Percentiles rank a stretch among this genome's conserved stretches.
These are phyloP conservation scores for Fusarium robinianum DNA, from an alignment of 2,329 filamentous ascomycete species.

Conservation along the genomic window DNA sequence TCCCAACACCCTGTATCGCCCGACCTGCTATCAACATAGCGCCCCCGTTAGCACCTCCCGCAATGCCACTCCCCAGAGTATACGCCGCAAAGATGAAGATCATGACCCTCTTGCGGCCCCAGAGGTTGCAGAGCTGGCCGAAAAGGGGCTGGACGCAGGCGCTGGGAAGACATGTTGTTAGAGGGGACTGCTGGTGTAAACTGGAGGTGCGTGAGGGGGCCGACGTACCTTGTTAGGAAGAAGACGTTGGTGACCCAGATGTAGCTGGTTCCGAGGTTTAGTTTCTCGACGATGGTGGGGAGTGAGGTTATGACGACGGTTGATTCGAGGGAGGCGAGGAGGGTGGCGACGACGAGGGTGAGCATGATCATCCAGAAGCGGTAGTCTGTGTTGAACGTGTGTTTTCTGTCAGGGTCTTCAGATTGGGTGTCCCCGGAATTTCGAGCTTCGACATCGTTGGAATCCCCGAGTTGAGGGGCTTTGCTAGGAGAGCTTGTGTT, in stretches of 20 bases:
- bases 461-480: too few relatives aligned
- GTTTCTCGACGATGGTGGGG: constrained; percentile 32
- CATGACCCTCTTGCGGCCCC: constrained; percentile 51
- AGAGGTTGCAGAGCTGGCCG: constrained; percentile 57
- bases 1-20: constrained; percentile 49
- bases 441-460: constrained; percentile 6
- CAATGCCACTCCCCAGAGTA: constrained; percentile 54
- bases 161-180: constrained; percentile 5
- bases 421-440: neutral
- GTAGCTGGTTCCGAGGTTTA: constrained; percentile 32
- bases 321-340: constrained; percentile 31
- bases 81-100: constrained; percentile 52
- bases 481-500: too few relatives aligned
- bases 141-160: constrained; percentile 51
- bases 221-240: constrained; percentile 31
- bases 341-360: constrained; percentile 25
- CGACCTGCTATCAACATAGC: constrained; percentile 50
- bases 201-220: neutral
- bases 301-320: constrained; percentile 37
- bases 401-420: neutral
- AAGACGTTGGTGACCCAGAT: constrained; percentile 39
- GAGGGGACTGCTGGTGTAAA: fast-evolving
- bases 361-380: constrained; percentile 38
- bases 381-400: constrained; percentile 21
- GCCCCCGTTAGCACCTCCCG: constrained; percentile 47